Evolutionary conservation across 352 stramenopile genomes (phyloP).

Genomic region (Globisporangium recalcitrans): DNA sequence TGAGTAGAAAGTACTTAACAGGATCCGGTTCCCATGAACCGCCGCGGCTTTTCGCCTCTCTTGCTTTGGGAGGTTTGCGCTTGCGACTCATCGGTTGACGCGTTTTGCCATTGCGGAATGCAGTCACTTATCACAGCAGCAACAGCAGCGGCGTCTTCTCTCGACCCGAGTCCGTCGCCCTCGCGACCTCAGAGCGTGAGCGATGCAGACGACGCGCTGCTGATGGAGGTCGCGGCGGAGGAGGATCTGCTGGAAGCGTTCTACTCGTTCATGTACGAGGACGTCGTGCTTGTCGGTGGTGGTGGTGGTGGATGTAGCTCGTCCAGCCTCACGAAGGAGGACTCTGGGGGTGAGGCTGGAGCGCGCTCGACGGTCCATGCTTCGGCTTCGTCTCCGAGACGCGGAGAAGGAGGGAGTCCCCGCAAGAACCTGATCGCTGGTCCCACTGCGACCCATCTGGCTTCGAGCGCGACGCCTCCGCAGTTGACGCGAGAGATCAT

Average conservation of each 20-base stretch:
- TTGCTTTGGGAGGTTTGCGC: background rate
- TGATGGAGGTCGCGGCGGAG: slow-evolving; percentile 20
- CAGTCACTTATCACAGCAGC: background rate
- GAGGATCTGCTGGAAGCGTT: slow-evolving; percentile 45
- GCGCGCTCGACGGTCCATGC: background rate
- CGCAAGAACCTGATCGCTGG: slow-evolving; percentile 12
- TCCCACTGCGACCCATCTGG: slow-evolving; percentile 12
- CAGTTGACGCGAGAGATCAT: slow-evolving; percentile 47
- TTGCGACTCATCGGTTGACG: background rate
- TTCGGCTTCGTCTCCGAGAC: slow-evolving; percentile 19
- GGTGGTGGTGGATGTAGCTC: too few relatives aligned
- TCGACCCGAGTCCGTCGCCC: background rate
- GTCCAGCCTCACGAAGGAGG: slow-evolving; percentile 30
- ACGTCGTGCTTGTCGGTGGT: slow-evolving; percentile 33
- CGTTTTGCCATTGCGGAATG: background rate
- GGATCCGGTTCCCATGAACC: too few relatives aligned
- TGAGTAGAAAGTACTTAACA: too few relatives aligned
- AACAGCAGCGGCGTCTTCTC: background rate
- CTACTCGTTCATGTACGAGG: slow-evolving; percentile 61
- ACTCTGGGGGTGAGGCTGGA: background rate
- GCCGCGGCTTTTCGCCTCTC: slow-evolving; percentile 12
- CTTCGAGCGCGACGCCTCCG: slow-evolving; percentile 12
- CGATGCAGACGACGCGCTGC: slow-evolving; percentile 5
- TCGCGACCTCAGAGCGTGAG: background rate
- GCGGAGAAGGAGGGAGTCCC: slow-evolving; percentile 17